Base-by-base conservation (phyloP, 331 rosid genomes). In the Rhamnella rubrinervis region DNA sequence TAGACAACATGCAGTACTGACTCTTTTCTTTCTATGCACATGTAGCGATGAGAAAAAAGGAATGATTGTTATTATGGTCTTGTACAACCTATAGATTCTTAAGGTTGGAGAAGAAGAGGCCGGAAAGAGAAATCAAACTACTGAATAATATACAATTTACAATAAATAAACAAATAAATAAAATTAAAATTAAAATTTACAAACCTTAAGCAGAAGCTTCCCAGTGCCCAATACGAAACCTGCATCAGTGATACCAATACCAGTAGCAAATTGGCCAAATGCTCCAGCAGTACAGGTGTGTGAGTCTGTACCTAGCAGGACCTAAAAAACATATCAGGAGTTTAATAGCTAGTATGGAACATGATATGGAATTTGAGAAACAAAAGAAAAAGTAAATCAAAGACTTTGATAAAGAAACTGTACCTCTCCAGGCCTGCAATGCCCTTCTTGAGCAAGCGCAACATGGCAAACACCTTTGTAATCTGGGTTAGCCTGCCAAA, bases 361-460 rank as follows among this genome's bases (percentile, higher is more conserved):
- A 67, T 58, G 49, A 74, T 61, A 55, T 7, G 21, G 7, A 31
- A 49, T 20, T 37, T 39, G 20, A 70, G 38, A 67, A 60, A 49
- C 35, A 56, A 28, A 61, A 40, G 8, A n/a, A 19, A n/a, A 55
- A 68, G 56, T 50, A 6, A 65, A 47, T 62, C 51, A 39, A 53
- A 18, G 0, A 40, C 40, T 66, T 40, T 7, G 64, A 35, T 38
- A 51, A 83, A 71, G 58, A 23, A 61, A 76, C 55, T 68, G 37
- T 68, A 95, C 98, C 98, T 95, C 98, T 83, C 98, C 98, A 13
- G 98, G 97, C 86, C 98, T 89, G 72, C 95, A 88, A 78, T 93
- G 98, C 78, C 98, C 98, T 85, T 93, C 97, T 87, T 93, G 98
- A 55, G 98, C 98, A 85, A 93, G 96, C 38, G 97, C 98, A 53